Percentiles rank a stretch among this genome's conserved stretches.
Evolutionary conservation across 2,329 filamentous ascomycete species (phyloP).

Genomic region (Cytospora piceae): DNA sequence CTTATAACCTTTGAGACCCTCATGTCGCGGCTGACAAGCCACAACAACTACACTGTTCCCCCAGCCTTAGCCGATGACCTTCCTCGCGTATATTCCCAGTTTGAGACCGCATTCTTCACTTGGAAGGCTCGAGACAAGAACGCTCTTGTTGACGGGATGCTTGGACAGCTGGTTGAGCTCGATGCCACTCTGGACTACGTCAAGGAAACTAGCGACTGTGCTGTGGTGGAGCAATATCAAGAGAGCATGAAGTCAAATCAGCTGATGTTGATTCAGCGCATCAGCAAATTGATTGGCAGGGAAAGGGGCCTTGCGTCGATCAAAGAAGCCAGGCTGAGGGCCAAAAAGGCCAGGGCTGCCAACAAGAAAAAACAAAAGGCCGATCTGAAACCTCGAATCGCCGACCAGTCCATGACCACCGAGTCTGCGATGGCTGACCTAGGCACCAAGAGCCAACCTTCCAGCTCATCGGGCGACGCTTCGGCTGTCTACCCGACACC

Average conservation of each 20-base stretch:
- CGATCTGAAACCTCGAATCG: slow-evolving; percentile 71
- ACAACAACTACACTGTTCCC: slow-evolving; percentile 70
- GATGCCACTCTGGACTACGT: slow-evolving; percentile 84
- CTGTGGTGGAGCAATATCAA: slow-evolving; percentile 75
- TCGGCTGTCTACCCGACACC: slow-evolving; percentile 57
- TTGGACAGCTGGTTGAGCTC: slow-evolving; percentile 83
- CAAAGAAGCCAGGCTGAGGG: slow-evolving; percentile 65
- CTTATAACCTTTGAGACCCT: slow-evolving; percentile 79
- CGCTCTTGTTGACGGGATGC: slow-evolving; percentile 79
- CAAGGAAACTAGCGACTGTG: slow-evolving; percentile 74
- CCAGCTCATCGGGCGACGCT: slow-evolving; percentile 39
- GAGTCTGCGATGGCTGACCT: slow-evolving; percentile 46
- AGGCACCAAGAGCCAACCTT: slow-evolving; percentile 33
- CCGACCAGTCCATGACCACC: slow-evolving; percentile 48
- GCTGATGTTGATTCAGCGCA: slow-evolving; percentile 75
- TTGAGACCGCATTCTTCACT: slow-evolving; percentile 77
- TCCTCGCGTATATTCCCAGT: slow-evolving; percentile 71
- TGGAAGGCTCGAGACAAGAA: slow-evolving; percentile 84
- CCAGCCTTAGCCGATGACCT: slow-evolving; percentile 65
- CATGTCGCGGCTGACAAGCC: slow-evolving; percentile 65
- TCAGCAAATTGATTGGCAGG: slow-evolving; percentile 75
- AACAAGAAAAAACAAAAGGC: slow-evolving; percentile 68
- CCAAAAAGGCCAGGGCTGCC: slow-evolving; percentile 59
- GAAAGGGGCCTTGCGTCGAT: slow-evolving; percentile 76
- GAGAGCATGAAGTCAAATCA: slow-evolving; percentile 83